Conservation (phyloP, 2,329 filamentous ascomycete species). For the Colletotrichum sp. region DNA sequence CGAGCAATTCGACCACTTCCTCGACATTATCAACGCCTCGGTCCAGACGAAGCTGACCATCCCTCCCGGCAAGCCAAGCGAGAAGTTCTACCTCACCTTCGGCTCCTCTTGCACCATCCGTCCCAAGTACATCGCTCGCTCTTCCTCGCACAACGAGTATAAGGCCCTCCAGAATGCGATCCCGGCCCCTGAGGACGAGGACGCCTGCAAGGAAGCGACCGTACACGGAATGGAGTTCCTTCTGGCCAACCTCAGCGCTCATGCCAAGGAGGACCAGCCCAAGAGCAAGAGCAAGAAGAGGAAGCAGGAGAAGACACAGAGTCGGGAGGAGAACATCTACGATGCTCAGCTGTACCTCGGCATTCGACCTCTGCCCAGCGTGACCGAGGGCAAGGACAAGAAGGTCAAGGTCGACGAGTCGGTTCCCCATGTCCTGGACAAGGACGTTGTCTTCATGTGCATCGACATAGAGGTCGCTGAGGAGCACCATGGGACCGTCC, state of each 20-base stretch:
- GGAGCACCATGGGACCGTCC: slow-evolving; percentile 66
- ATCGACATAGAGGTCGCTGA: slow-evolving; percentile 89
- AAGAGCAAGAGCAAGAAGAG: slow-evolving; percentile 16
- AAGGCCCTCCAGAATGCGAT: neutral
- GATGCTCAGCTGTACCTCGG: slow-evolving; percentile 19
- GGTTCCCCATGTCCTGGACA: neutral
- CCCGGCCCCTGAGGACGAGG: slow-evolving; percentile 1
- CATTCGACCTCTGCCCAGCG: slow-evolving; percentile 1
- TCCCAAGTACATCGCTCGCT: slow-evolving; percentile 72
- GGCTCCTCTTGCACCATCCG: slow-evolving; percentile 61
- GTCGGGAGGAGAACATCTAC: slow-evolving; percentile 1
- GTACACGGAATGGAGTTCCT: slow-evolving; percentile 1
- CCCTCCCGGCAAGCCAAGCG: slow-evolving; percentile 53
- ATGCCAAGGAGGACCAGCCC: slow-evolving; percentile 28
- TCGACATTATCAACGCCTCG: slow-evolving; percentile 68
- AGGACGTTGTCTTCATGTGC: slow-evolving; percentile 66
- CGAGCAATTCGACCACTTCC: slow-evolving; percentile 66
- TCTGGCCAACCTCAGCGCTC: slow-evolving; percentile 2
- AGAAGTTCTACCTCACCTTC: slow-evolving; percentile 68
- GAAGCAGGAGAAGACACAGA: slow-evolving; percentile 4
- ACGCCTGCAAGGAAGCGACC: neutral
- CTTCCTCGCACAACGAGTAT: slow-evolving; percentile 28
- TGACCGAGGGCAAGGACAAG: neutral
- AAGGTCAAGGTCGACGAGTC: neutral
- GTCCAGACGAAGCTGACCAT: slow-evolving; percentile 61